phyloP scores from a whole-genome alignment of 768 basidiomycete species.

The Xanthoconium stramineum region DNA sequence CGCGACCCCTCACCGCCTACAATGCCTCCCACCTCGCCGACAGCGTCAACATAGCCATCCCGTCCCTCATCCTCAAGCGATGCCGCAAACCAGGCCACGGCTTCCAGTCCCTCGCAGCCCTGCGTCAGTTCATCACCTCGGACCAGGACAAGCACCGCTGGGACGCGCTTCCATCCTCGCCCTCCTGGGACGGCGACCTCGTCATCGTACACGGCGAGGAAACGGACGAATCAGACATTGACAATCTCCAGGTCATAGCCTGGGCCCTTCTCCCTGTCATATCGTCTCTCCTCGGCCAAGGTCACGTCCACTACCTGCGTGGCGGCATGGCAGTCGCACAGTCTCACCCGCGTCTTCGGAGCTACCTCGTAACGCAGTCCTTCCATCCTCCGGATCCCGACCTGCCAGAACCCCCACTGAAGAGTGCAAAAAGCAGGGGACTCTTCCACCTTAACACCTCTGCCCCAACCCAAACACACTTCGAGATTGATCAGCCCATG shows the following conservation, averaged over 20 bases:
- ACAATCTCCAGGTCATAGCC: constrained; percentile 52
- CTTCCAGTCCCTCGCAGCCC: constrained; percentile 60
- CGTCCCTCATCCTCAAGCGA: constrained; percentile 87
- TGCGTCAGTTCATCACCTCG: constrained; percentile 81
- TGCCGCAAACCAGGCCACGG: constrained; percentile 68
- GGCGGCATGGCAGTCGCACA: constrained; percentile 68
- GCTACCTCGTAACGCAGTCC: constrained; percentile 39
- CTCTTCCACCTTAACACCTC: constrained; percentile 68
- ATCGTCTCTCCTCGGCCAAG: constrained; percentile 51
- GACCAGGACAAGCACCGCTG: constrained; percentile 69
- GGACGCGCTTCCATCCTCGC: constrained; percentile 53
- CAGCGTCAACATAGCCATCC: constrained; percentile 84
- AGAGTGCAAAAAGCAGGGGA: constrained; percentile 40
- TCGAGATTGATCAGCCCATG: constrained; percentile 55
- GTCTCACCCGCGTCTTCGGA: constrained; percentile 53
- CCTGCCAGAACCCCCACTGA: constrained; percentile 18
- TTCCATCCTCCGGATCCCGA: constrained; percentile 14
- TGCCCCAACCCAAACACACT: constrained; percentile 48
- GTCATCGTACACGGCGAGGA: constrained; percentile 77
- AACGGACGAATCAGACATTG: constrained; percentile 65
- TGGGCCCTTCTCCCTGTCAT: constrained; percentile 72
- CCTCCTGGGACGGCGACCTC: constrained; percentile 65
- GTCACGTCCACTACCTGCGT: constrained; percentile 63
- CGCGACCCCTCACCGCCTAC: constrained; percentile 67
- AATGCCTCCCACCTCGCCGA: constrained; percentile 59